Base-by-base conservation (phyloP, 106 monocot species). In the Dendrobium officinale region DNA sequence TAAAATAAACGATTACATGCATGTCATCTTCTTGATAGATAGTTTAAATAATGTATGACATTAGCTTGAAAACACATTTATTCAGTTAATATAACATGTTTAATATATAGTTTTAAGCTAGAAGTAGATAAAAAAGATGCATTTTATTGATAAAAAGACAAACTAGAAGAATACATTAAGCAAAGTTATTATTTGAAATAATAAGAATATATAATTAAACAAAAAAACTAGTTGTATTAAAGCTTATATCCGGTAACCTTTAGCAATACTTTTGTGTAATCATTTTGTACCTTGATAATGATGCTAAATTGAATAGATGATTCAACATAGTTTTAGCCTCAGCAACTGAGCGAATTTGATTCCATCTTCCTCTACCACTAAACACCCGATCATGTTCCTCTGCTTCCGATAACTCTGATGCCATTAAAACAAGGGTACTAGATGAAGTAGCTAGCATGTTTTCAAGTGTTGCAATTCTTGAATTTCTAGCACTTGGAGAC, bases 401-500 rank as follows among this genome's bases (percentile, higher is more conserved):
- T 47, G 99, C 95, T 85, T 99, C 95, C 9, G 99, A 95, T 61
- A 99, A 66, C 42, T 99, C 95, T 56, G 99, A 95, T 4, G 93
- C 95, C 95, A 99, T 99, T 0, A 88, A 86, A 29, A 99, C 95
- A 54, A 99, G 72, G 19, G 88, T 87, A 16, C 79, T 87, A 49
- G 99, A 99, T 45, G 93, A 93, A 31, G 91, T 85, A 8, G 89
- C 82, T 42, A 93, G 80, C 99, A 95, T 99, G 77, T 91, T 99
- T 85, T 99, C 95, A 33, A 99, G 88, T 3, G 95, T 95, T 75
- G 83, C 85, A 77, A 99, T 95, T 81, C 99, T 91, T 9, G 90
- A 95, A 70, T 88, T 95, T 83, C 93, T 86, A 8, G 95, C 95
- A 86, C 91, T 93, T 67, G 99, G 99, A 42, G 99, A 99, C 95